Conservation (phyloP, 208 protist genomes). For the Leptomonas seymouri region DNA sequence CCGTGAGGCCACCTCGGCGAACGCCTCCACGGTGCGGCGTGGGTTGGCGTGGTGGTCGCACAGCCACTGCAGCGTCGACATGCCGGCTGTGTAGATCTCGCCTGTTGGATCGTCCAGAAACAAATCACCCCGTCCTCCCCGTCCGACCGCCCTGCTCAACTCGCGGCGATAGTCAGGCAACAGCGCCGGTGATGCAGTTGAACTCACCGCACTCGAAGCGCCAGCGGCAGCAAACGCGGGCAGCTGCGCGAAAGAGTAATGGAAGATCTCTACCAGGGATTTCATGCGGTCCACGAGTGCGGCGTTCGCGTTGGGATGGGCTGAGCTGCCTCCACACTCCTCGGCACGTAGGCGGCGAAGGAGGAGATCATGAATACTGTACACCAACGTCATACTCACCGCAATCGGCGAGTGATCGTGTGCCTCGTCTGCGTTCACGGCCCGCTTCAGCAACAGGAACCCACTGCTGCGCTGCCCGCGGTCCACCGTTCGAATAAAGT, state of each 20-base stretch:
- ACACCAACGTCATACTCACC: slow-evolving; percentile 64
- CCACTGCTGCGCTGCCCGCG: slow-evolving; percentile 39
- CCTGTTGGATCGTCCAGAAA: slow-evolving; percentile 24
- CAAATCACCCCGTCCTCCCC: background rate
- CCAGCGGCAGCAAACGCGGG: slow-evolving; percentile 40
- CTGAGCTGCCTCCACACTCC: slow-evolving; percentile 35
- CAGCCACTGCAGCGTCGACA: slow-evolving; percentile 59
- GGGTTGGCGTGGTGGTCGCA: slow-evolving; percentile 30
- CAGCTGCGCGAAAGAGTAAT: slow-evolving; percentile 60
- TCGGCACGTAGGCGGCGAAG: slow-evolving; percentile 60
- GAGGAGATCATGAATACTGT: slow-evolving; percentile 69
- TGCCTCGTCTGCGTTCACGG: slow-evolving; percentile 37
- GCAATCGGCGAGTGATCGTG: slow-evolving; percentile 71
- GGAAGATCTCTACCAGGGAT: slow-evolving; percentile 63
- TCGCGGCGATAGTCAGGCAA: background rate
- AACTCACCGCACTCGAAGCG: background rate
- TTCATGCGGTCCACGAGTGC: slow-evolving; percentile 72
- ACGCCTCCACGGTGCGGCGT: slow-evolving; percentile 44
- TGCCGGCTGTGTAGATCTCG: slow-evolving; percentile 36
- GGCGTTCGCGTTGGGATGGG: slow-evolving; percentile 44
- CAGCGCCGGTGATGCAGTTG: background rate
- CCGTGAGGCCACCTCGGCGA: slow-evolving; percentile 83
- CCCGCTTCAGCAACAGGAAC: slow-evolving; percentile 46
- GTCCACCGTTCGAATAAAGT: slow-evolving; percentile 55
- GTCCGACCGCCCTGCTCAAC: background rate